Percentiles rank a stretch among this genome's conserved stretches.
Conservation (phyloP, 1,284 basidiomycete genomes). For the Boletus smithii region DNA sequence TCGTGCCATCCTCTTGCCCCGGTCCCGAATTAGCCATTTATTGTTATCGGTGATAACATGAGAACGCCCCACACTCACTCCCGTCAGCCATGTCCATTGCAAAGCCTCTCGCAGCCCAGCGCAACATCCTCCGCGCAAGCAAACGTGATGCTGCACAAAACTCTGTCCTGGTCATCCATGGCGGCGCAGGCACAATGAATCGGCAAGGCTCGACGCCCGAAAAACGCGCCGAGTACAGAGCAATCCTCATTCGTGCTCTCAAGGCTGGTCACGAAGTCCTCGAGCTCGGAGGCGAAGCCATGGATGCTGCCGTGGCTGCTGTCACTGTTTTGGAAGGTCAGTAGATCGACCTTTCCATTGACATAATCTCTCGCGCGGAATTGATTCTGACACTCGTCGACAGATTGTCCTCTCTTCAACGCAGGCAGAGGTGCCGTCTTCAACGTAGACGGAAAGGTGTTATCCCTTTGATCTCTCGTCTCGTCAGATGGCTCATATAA, state of each 20-base stretch:
- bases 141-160: constrained; percentile 7
- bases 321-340: constrained; percentile 73
- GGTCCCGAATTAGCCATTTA: too few species aligned
- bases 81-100: too few species aligned
- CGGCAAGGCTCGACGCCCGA: constrained; percentile 60
- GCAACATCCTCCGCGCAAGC: constrained; percentile 1
- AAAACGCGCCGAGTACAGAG: constrained; percentile 56
- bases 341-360: too few species aligned
- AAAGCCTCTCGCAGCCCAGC: background rate
- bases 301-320: constrained; percentile 79
- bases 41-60: too few species aligned
- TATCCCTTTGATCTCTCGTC: too few species aligned
- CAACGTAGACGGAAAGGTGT: constrained; percentile 71
- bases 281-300: constrained; percentile 65
- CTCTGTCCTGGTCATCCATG: constrained; percentile 63
- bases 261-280: constrained; percentile 63
- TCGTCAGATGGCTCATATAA: background rate
- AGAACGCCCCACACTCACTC: background rate
- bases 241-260: constrained; percentile 53
- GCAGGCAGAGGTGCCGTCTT: constrained; percentile 77
- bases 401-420: constrained; percentile 78
- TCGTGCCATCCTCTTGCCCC: too few species aligned
- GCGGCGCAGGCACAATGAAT: constrained; percentile 71
- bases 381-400: background rate
- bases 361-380: too few species aligned